These are phyloP conservation scores for Solanum hybrid DNA, from an alignment of 305 asterid species.

Conservation along the genomic window DNA sequence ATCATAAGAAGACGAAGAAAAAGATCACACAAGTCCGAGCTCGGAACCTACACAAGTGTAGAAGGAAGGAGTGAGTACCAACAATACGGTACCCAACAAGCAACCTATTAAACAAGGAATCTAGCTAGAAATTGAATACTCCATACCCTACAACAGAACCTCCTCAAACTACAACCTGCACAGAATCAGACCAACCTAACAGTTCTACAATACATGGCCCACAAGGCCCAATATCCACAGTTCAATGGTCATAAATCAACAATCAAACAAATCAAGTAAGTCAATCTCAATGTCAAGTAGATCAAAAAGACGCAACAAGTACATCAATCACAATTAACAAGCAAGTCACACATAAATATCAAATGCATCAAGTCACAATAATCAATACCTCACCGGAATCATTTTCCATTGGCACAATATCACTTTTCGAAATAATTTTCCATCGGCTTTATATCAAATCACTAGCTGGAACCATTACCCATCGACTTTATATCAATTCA, in stretches of 20 bases:
- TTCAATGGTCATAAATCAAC: neutral
- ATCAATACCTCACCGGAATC: neutral
- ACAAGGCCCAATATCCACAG: neutral
- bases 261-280: neutral
- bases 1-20: neutral
- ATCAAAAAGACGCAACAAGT: neutral
- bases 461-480: neutral
- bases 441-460: neutral
- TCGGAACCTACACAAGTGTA: neutral
- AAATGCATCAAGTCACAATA: neutral
- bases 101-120: neutral
- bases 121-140: neutral
- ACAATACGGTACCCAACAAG: neutral
- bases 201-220: neutral
- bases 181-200: neutral
- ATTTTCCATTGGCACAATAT: neutral
- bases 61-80: neutral
- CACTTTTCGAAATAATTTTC: too few relatives aligned
- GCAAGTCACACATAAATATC: neutral
- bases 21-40: neutral
- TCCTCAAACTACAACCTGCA: neutral
- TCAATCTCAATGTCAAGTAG: neutral
- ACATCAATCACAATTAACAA: neutral
- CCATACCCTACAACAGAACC: neutral
- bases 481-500: neutral